Evolutionary conservation across 1,139 yeast genomes (phyloP).

Genomic region (Chernovozyma sophiae-reginae): DNA sequence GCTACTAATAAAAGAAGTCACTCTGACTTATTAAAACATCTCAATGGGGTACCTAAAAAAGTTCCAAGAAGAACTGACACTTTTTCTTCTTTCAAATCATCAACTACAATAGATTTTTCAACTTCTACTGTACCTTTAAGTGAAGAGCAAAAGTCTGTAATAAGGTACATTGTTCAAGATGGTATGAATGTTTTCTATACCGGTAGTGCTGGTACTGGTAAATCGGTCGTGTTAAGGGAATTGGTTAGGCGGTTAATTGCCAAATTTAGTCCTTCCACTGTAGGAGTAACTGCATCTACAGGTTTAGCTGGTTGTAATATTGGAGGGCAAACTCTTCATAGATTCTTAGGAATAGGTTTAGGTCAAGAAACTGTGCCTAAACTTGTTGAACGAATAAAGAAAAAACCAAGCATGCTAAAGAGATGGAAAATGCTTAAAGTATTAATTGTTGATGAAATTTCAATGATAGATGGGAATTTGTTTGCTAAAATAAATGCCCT

Average conservation of each 20-base stretch:
- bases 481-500: conserved; percentile 62
- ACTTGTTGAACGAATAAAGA: conserved; percentile 43
- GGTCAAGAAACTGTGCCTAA: conserved; percentile 49
- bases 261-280: conserved; percentile 38
- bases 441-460: conserved; percentile 73
- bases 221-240: conserved; percentile 65
- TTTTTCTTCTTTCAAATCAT: conserved; percentile 1
- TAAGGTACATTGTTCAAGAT: conserved; percentile 58
- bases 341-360: conserved; percentile 74
- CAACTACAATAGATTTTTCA: conserved; percentile 6
- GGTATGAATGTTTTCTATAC: conserved; percentile 62
- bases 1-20: conserved; percentile 8
- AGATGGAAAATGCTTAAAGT: conserved; percentile 64
- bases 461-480: conserved; percentile 72
- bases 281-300: conserved; percentile 87
- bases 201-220: conserved; percentile 85
- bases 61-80: conserved; percentile 4
- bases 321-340: conserved; percentile 78
- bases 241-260: conserved; percentile 46
- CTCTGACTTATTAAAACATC: conserved; percentile 3
- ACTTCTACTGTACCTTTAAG: conserved; percentile 17
- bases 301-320: conserved; percentile 89
- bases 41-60: conserved; percentile 5
- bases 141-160: conserved; percentile 66
- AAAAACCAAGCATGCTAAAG: conserved; percentile 38